Base-by-base conservation (phyloP, 768 basidiomycete species). In the Mycena belliarum region DNA sequence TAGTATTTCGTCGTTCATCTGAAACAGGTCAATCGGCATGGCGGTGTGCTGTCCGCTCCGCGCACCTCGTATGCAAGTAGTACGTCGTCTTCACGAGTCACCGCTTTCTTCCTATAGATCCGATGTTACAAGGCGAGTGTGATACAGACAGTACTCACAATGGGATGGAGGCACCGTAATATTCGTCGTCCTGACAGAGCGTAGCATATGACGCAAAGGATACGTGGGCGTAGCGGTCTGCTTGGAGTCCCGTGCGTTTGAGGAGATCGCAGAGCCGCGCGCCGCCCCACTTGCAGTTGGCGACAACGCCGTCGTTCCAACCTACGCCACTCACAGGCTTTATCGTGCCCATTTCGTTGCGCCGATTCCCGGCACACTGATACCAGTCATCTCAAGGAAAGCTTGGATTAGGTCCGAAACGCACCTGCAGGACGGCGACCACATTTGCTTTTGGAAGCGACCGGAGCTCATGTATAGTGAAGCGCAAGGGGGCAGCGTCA, bases 301-400 rank as follows among this genome's bases (percentile, higher is more conserved):
- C 82, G 45, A 87, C 82, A n/a, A 85, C 86, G 20, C 85, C 88
- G 55, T 86, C 84, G 21, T 75, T 75, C 87, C 87, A 89, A 4
- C 76, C 77, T 23, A 88, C 79, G 9, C 86, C 86, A 35, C 81
- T 72, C 0, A 87, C 86, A 0, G 76, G 73, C 54, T 82, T 85
- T 38, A 81, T 77, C 8, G 74, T 70, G 9, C 79, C 81, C 86
- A 87, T 87, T 71, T 85, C 84, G 49, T 79, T 82, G 12, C 86
- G 76, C 57, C 86, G 76, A 61, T 87, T 87, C n/a, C 86, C 86
- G 8, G 86, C 86, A 59, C 86, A 88, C 84, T 81, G 29, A 3
- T 11, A 7, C 21, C 9, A 6, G 14, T 38, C 37, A 38, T 38
- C 18, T n/a, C 37, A 33, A 24, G 23, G 57, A 32, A 59, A 46